These are phyloP conservation scores for Isabelozyma heimii DNA, from an alignment of 805 yeast genomes.

Conservation along the genomic window DNA sequence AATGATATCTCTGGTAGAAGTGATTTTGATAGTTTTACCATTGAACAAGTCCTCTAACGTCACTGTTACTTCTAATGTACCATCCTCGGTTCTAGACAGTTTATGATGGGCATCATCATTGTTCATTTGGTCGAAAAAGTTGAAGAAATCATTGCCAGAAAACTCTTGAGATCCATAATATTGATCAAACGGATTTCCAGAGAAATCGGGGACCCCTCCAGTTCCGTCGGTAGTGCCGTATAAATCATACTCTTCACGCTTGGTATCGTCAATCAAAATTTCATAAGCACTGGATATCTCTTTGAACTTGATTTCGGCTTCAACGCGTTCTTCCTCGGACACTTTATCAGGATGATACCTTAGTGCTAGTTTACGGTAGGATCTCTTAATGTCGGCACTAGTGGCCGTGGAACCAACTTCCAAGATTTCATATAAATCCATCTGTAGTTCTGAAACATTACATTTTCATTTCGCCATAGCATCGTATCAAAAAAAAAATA, in stretches of 20 bases:
- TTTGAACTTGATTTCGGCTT: slow-evolving; percentile 77
- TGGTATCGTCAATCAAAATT: slow-evolving; percentile 66
- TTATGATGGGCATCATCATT: slow-evolving; percentile 13
- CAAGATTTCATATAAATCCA: slow-evolving; percentile 57
- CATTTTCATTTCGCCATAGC: too few relatives aligned
- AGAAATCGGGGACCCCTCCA: slow-evolving; percentile 13
- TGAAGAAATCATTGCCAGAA: slow-evolving; percentile 73
- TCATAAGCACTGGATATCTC: slow-evolving; percentile 87
- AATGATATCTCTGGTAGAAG: slow-evolving; percentile 66
- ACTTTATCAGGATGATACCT: slow-evolving; percentile 89
- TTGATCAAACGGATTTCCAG: slow-evolving; percentile 40
- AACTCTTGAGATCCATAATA: slow-evolving; percentile 42
- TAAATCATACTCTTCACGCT: slow-evolving; percentile 56
- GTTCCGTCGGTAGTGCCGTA: slow-evolving; percentile 45
- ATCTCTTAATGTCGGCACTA: slow-evolving; percentile 70
- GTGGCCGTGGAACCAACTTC: slow-evolving; percentile 70
- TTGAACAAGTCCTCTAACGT: slow-evolving; percentile 72
- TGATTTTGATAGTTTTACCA: slow-evolving; percentile 76
- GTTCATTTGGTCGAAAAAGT: slow-evolving; percentile 55
- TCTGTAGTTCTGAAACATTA: too few relatives aligned
- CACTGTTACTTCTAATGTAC: slow-evolving; percentile 60
- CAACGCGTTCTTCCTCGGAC: slow-evolving; percentile 59
- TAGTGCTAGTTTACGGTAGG: slow-evolving; percentile 82
- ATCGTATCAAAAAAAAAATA: too few relatives aligned
- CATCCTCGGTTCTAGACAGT: slow-evolving; percentile 58